Evolutionary conservation across 768 basidiomycete species (phyloP), one percentile per base, ranked within the genome.

Genomic region (Cystobasidium onofrii): DNA sequence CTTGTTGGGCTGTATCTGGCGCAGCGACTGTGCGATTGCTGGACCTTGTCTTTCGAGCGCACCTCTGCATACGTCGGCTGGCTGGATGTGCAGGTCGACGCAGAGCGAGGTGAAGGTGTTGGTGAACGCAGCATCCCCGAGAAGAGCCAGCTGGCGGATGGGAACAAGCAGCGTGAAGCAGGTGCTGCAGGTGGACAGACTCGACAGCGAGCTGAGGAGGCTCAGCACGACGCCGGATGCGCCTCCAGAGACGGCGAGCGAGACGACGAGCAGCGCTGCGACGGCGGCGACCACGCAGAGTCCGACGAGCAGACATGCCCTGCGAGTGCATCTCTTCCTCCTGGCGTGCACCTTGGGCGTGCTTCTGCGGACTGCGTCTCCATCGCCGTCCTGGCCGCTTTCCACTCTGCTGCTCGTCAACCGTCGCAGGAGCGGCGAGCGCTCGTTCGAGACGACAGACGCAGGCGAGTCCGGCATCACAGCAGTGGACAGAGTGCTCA

Each of bases 51-150:
- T 80, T 3, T 75, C 79, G 60, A 87, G 78, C 1, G 84, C 80
- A 31, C 87, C 87, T 64, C 82, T 80, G 78, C 87, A 88, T 20
- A 88, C 86, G 77, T 88, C 87, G 7, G 81, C 80, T 77, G 87
- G 86, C 76, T 85, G 83, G 4, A 85, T 79, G 86, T 86, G 70
- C 4, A 83, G 73, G 27, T 78, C 78, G 64, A 84, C 81, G 78
- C 87, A 87, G 20, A 87, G 81, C 4, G 81, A 78, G 33, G 81
- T 81, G 50, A 87, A 76, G 0, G 84, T 81, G 13, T 80, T 75
- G 10, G 83, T 82, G 70, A 88, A 86, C 0, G 83, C 77, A 7
- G 81, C 78, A 77, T 87, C 84, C 0, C 87, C 86, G 1, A 86
- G 79, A 25, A 80, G 66, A 1, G 86, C 86, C 9, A 87, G 79